phyloP scores from a whole-genome alignment of 1,139 yeast species.

The Candida mesenterica region DNA sequence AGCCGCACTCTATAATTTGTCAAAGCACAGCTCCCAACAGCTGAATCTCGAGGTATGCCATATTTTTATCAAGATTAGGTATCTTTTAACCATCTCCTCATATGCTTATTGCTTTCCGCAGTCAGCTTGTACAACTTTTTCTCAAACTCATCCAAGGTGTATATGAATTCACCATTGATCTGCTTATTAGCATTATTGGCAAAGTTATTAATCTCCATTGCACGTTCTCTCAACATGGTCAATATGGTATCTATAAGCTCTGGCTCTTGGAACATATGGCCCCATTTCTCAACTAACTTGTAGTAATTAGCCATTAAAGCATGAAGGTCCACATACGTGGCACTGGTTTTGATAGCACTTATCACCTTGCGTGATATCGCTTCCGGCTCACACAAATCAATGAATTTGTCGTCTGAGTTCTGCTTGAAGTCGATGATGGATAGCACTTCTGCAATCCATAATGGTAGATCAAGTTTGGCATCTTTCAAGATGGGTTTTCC shows the following conservation, averaged over 20 bases:
- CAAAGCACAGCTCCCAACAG: too few species aligned
- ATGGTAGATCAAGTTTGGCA: constrained; percentile 74
- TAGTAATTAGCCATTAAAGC: constrained; percentile 67
- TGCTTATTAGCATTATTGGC: constrained; percentile 56
- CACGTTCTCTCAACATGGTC: constrained; percentile 59
- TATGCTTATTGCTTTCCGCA: constrained; percentile 59
- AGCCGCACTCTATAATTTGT: too few species aligned
- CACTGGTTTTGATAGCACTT: constrained; percentile 79
- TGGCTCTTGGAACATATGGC: constrained; percentile 62
- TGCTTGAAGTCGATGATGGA: constrained; percentile 52
- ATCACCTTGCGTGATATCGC: constrained; percentile 60
- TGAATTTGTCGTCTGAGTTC: constrained; percentile 52
- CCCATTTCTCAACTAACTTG: constrained; percentile 71
- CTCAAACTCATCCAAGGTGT: constrained; percentile 76
- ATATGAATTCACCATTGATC: constrained; percentile 50
- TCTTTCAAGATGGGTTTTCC: constrained; percentile 62
- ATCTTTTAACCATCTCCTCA: constrained; percentile 56
- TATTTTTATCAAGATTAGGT: too few species aligned
- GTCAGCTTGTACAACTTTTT: constrained; percentile 56
- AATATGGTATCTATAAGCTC: constrained; percentile 55
- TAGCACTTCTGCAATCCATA: constrained; percentile 84
- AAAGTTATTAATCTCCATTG: constrained; percentile 68
- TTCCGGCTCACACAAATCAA: constrained; percentile 69
- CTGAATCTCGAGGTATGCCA: too few species aligned
- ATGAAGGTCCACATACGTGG: constrained; percentile 66